Evolutionary conservation across 2,329 filamentous ascomycete genomes (phyloP).

Genomic region (Zasmidium citrigriseum): DNA sequence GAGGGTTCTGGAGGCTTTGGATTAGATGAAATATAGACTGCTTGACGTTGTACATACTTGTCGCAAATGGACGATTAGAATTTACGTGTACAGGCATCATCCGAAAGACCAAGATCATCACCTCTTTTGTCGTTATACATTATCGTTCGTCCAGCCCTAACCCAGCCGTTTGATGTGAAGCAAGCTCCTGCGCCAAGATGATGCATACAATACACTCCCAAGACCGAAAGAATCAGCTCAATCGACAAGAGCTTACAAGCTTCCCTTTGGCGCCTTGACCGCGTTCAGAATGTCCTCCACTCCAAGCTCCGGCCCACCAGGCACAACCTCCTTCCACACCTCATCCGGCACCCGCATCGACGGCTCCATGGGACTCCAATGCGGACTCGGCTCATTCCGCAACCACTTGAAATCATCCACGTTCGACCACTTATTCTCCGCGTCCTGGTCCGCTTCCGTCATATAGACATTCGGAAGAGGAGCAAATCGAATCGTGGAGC

Average conservation of each 20-base stretch:
- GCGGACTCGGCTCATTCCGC: constrained; percentile 79
- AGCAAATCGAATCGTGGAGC: constrained; percentile 74
- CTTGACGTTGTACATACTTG: background rate
- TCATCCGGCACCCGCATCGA: constrained; percentile 39
- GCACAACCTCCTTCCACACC: constrained; percentile 70
- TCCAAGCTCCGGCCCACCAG: constrained; percentile 62
- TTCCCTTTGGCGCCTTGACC: constrained; percentile 16
- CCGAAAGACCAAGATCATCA: background rate
- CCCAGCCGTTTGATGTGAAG: background rate
- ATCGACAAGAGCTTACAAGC: background rate
- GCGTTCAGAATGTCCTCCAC: constrained; percentile 65
- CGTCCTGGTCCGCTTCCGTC: constrained; percentile 28
- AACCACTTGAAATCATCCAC: constrained; percentile 99
- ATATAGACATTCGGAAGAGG: constrained; percentile 66
- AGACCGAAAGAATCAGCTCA: background rate
- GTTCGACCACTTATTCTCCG: constrained; percentile 76
- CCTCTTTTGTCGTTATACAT: background rate
- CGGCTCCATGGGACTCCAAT: constrained; percentile 73
- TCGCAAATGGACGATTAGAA: background rate
- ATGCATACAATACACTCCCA: background rate
- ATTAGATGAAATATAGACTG: constrained; percentile 2
- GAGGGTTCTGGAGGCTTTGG: constrained; percentile 37
- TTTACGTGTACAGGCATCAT: background rate
- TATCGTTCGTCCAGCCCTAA: background rate
- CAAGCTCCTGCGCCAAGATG: background rate